Conservation (phyloP, 78 protist genomes). For the Anaeramoeba ignava region DNA sequence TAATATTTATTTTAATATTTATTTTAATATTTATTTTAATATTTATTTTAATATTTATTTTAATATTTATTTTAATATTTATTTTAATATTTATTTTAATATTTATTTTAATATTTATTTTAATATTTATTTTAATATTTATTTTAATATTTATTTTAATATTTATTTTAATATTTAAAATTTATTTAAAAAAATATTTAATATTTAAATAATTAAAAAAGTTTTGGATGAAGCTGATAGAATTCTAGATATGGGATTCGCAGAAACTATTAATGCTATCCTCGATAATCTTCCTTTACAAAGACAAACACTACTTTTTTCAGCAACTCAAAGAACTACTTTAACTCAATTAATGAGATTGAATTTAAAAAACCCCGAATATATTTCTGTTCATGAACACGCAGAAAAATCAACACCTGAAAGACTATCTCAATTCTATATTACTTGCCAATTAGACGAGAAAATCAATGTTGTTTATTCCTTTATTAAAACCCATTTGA, state of each 20-base stretch:
- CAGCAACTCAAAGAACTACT: conserved; percentile 85
- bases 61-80: too few species aligned
- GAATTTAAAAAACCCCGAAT: conserved; percentile 50
- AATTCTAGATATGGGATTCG: conserved; percentile 84
- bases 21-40: too few species aligned
- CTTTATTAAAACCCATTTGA: background rate
- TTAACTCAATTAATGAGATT: conserved; percentile 16
- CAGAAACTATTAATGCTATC: conserved; percentile 50
- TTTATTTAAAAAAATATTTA: too few species aligned
- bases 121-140: too few species aligned
- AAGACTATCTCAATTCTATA: conserved; percentile 18
- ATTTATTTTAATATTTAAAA: too few species aligned
- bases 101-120: too few species aligned
- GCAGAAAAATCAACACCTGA: conserved; percentile 6
- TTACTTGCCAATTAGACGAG: background rate
- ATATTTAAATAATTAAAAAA: background rate
- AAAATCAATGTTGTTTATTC: background rate
- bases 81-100: too few species aligned
- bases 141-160: too few species aligned
- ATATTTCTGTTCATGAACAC: conserved; percentile 49
- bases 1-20: too few species aligned
- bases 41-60: too few species aligned
- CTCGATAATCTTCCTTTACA: conserved; percentile 65
- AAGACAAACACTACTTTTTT: conserved; percentile 78
- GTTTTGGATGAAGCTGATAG: conserved; percentile 95